Evolutionary conservation across 805 yeast species (phyloP).

Genomic region (Candida boidinii): DNA sequence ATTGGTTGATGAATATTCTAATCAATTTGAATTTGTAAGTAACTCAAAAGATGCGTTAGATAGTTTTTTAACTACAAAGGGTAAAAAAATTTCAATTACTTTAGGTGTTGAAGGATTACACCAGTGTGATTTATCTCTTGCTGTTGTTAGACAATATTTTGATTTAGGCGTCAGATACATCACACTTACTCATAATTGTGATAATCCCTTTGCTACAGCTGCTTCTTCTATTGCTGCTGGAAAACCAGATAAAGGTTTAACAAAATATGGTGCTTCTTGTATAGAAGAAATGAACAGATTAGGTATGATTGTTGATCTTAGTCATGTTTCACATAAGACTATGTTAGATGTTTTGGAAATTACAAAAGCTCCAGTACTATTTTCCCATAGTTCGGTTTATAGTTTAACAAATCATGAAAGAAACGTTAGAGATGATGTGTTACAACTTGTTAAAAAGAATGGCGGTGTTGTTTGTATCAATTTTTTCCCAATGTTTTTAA

Average conservation of each 20-base stretch:
- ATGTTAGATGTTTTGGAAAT: constrained; percentile 35
- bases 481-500: constrained; percentile 34
- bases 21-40: constrained; percentile 28
- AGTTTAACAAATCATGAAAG: constrained; percentile 32
- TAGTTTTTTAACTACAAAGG: constrained; percentile 17
- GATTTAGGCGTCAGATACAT: constrained; percentile 42
- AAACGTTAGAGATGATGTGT: constrained; percentile 41
- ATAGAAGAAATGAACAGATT: constrained; percentile 41
- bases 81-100: constrained; percentile 32
- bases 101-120: constrained; percentile 46
- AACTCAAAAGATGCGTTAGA: constrained; percentile 29
- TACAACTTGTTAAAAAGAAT: constrained; percentile 28
- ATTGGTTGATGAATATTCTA: constrained; percentile 29
- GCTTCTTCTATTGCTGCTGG: constrained; percentile 37
- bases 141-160: constrained; percentile 36
- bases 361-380: constrained; percentile 37
- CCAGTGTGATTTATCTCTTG: constrained; percentile 38
- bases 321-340: constrained; percentile 40
- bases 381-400: constrained; percentile 40
- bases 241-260: constrained; percentile 34
- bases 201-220: constrained; percentile 47
- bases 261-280: constrained; percentile 31
- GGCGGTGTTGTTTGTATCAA: constrained; percentile 41
- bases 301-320: constrained; percentile 44
- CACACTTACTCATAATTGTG: constrained; percentile 45